Evolutionary conservation across 2,329 filamentous ascomycete species (phyloP).

Genomic region (Plenodomus biglobosus): DNA sequence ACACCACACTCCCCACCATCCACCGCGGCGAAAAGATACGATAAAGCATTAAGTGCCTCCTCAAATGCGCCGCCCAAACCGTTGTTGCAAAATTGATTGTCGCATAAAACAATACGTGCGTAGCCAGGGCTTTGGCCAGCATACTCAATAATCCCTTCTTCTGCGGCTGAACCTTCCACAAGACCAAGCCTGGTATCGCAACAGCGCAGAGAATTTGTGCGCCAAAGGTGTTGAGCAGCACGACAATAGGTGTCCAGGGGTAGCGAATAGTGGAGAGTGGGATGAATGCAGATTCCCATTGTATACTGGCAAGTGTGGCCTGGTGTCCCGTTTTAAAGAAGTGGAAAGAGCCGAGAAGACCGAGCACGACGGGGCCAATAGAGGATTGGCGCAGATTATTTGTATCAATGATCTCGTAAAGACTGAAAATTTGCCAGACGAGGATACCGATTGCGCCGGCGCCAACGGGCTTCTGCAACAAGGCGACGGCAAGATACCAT

Average conservation of each 20-base stretch:
- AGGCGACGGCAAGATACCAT: constrained; percentile 72
- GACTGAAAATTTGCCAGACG: constrained; percentile 84
- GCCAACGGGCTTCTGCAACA: constrained; percentile 94
- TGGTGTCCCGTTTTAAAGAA: constrained; percentile 99
- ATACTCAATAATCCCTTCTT: constrained; percentile 65
- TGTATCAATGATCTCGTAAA: constrained; percentile 65
- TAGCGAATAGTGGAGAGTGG: constrained; percentile 80
- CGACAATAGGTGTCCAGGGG: constrained; percentile 82
- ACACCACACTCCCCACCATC: constrained; percentile 73
- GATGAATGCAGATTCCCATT: constrained; percentile 96
- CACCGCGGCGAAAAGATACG: constrained; percentile 90
- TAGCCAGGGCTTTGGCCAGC: constrained; percentile 69
- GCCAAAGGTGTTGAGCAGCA: constrained; percentile 84
- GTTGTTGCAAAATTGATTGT: constrained; percentile 83
- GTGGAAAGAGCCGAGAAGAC: constrained; percentile 86
- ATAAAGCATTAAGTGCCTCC: constrained; percentile 94
- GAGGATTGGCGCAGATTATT: constrained; percentile 65
- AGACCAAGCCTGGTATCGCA: constrained; percentile 74
- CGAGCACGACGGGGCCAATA: constrained; percentile 82
- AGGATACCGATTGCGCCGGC: constrained; percentile 79
- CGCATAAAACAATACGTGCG: constrained; percentile 79
- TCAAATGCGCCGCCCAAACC: constrained; percentile 82
- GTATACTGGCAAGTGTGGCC: constrained; percentile 80
- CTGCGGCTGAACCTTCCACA: constrained; percentile 88
- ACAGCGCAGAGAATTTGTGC: constrained; percentile 81